Base-by-base conservation (phyloP, 805 yeast genomes). In the Wickerhamiella nectarea region DNA sequence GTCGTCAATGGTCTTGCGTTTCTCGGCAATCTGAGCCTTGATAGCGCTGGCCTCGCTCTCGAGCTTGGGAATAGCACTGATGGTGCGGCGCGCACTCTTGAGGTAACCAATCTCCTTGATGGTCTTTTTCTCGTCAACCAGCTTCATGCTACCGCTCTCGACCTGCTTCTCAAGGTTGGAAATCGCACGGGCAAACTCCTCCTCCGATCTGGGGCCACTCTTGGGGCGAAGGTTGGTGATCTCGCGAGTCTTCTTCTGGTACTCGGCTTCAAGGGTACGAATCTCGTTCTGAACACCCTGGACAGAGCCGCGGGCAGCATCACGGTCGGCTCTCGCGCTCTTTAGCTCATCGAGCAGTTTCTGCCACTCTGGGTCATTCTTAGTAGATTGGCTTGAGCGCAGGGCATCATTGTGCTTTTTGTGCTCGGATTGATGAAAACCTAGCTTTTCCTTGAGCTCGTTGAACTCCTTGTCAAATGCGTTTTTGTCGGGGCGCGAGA, bases 111-210 rank as follows among this genome's bases (percentile, higher is more conserved):
- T 81, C 66, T 89, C 97, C 66, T 82, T 82, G 52, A 91, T 76
- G 51, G 71, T 65, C 58, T 77, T 72, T 68, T 84, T 80, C 72
- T 91, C 99, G 50, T 89, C 95, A 43, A 86, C 96, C 57, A 91
- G 75, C 55, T 83, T 75, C 60, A 91, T 70, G 37, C 71, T 64
- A 50, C 97, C 97, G 41, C 80, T 65, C 45, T 81, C 83, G 49
- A 91, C 78, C 52, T 72, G 68, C 35, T 70, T 72, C 60, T 91
- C 96, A 57, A 85, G 73, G 48, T 54, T 36, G 42, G 47, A 47
- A 46, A 64, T 54, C 47, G 52, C 52, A 38, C 50, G 48, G 38
- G 58, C 62, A 41, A 62, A 54, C 44, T 66, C 69, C 38, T 64
- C 66, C 22, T 55, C 60, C 34, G 56, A 49, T 57, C 61, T 63